Conservation (phyloP, 352 stramenopile genomes). For the Pythium phragmiticola region DNA sequence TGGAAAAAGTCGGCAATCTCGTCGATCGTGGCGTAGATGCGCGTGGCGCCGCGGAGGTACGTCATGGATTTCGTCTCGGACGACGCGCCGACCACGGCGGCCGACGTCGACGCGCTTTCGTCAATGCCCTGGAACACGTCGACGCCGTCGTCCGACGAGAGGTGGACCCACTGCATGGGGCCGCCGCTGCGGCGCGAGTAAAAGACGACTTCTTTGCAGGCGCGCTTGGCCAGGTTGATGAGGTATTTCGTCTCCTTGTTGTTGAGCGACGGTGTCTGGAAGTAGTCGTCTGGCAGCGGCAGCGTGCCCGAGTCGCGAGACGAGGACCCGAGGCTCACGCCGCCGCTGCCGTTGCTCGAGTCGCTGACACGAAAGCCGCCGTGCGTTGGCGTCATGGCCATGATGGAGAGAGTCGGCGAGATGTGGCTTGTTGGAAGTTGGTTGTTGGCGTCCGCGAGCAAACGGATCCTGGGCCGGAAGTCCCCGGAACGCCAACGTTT, state of each 20-base stretch:
- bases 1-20: constrained; percentile 82
- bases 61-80: constrained; percentile 42
- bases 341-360: constrained; percentile 10
- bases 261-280: constrained; percentile 57
- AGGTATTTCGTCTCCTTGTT: constrained; percentile 67
- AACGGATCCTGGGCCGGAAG: too few relatives aligned
- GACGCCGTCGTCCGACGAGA: constrained; percentile 67
- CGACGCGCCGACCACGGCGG: not conserved
- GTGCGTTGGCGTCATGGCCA: constrained; percentile 4
- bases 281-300: constrained; percentile 70
- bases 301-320: constrained; percentile 23
- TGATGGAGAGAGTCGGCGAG: not conserved
- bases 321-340: not conserved
- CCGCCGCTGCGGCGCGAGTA: constrained; percentile 68
- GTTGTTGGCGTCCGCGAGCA: too few relatives aligned
- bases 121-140: constrained; percentile 78
- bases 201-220: constrained; percentile 86
- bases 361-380: constrained; percentile 9
- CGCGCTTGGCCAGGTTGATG: constrained; percentile 64
- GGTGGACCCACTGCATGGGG: constrained; percentile 77
- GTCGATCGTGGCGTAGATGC: constrained; percentile 76
- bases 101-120: constrained; percentile 23
- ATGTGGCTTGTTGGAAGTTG: not conserved
- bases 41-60: constrained; percentile 64
- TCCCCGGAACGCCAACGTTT: too few relatives aligned